Evolutionary conservation across 108 stramenopile genomes (phyloP), one percentile per base, ranked within the genome.

Genomic region (Parmales sp.): DNA sequence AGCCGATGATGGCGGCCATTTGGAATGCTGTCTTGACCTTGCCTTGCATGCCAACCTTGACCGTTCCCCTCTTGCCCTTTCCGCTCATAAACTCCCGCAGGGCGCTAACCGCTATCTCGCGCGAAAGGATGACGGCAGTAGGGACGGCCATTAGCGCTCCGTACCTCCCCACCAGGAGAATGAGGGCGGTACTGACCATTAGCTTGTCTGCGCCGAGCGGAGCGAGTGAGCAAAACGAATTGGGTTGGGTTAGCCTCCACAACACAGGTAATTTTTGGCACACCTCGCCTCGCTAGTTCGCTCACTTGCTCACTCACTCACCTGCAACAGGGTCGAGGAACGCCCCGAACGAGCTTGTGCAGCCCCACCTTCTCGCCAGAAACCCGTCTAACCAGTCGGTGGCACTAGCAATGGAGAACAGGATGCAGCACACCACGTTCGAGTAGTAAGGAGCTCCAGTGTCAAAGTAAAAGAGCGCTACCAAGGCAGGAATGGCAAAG

Each of bases 271-370:
- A n/a, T n/a, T n/a, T n/a, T n/a, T n/a, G n/a, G n/a, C n/a, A n/a
- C n/a, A n/a, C n/a, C n/a, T n/a, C n/a, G n/a, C n/a, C n/a, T n/a
- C n/a, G n/a, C n/a, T n/a, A n/a, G n/a, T n/a, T n/a, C n/a, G n/a
- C n/a, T n/a, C n/a, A n/a, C n/a, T n/a, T n/a, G n/a, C n/a, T n/a
- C n/a, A n/a, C n/a, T n/a, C n/a, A n/a, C n/a, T n/a, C n/a, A n/a
- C n/a, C n/a, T n/a, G n/a, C 95, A 7, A 97, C 96, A 22, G 96
- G 96, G 76, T 97, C 96, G 54, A 97, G 72, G 76, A 97, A 97
- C 19, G 94, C 93, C 4, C 96, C 96, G 75, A 95, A 90, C 6
- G 84, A 70, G 37, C 80, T 83, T 26, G 79, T 74, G 29, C 87
- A 71, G 51, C 88, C 82, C 90, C 87, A 93, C 26, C 86, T 67